Evolutionary conservation across 192 early-diverging fungal genomes (phyloP), one percentile per base, ranked within the genome.

Genomic region (Coemansia sp.): DNA sequence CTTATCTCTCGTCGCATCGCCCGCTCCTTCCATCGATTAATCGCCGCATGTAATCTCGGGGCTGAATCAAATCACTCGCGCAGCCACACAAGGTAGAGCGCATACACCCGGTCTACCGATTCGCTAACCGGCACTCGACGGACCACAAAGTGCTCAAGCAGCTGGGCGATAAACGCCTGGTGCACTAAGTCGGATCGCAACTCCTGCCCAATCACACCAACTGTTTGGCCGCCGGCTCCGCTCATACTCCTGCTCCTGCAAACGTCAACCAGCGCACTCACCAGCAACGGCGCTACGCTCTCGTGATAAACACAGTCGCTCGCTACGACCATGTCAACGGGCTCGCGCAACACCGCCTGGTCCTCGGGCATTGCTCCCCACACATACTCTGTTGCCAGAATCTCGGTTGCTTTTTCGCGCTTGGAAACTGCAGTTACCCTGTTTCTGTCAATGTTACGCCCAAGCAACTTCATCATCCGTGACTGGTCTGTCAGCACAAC

Each of bases 281-380:
- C 65, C 3, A 79, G 71, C 58, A 79, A 17, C 17, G 66, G 55
- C 22, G 49, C 76, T 2, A 79, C 63, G 15, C 43, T 41, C 55
- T 79, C 76, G 39, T 73, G 66, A 22, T 73, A 79, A 34, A 73
- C 70, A 21, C 76, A 79, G 45, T 79, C 76, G 56, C 76, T 79
- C 10, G 52, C 67, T 13, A 79, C 65, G 0, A 79, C 63, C 43
- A 73, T 8, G 14, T 79, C 76, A 12, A 69, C 46, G 0, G 62
- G 49, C 19, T 64, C 30, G 4, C 18, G 38, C 21, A 67, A 10
- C 11, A 78, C 41, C 21, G 52, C 42, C 22, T 47, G 52, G 22
- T 76, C 69, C 51, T 64, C 62, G 8, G 69, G 54, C 15, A 48
- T 25, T 1, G 55, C 14, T 9, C 67, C 76, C 69, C 70, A 73